A percentile compares a stretch with the other conserved stretches of the same genome.
Evolutionary conservation across 345 rosid species (phyloP).

Genomic region (Gossypium anomalum): DNA sequence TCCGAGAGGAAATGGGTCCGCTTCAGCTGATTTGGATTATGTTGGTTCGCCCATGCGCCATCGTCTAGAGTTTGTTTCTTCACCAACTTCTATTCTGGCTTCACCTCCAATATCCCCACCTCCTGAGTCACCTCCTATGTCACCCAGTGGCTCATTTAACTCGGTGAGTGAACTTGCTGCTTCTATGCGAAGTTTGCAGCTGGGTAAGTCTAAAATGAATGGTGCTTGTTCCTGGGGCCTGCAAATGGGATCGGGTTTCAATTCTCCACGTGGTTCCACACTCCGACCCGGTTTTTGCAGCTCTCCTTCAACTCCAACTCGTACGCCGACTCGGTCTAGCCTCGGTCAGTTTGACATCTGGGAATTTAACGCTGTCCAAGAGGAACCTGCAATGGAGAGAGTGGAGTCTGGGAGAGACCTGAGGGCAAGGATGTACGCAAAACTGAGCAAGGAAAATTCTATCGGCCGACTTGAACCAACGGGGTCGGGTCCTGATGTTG

Average conservation of each 20-base stretch:
- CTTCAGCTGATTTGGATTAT: constrained; percentile 32
- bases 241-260: constrained; percentile 30
- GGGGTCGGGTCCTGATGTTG: constrained; percentile 34
- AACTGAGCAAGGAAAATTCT: constrained; percentile 49
- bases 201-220: constrained; percentile 26
- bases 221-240: constrained; percentile 32
- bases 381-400: constrained; percentile 54
- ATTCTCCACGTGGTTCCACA: constrained; percentile 34
- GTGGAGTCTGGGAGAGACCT: constrained; percentile 66
- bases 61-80: constrained; percentile 33
- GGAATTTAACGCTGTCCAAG: constrained; percentile 33
- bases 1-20: constrained; percentile 24
- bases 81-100: constrained; percentile 43
- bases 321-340: constrained; percentile 19
- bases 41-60: constrained; percentile 30
- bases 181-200: constrained; percentile 40
- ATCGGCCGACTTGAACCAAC: constrained; percentile 26
- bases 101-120: constrained; percentile 45
- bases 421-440: constrained; percentile 48
- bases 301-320: constrained; percentile 30
- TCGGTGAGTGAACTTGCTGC: constrained; percentile 30
- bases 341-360: constrained; percentile 24
- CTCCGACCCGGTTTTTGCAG: constrained; percentile 28
- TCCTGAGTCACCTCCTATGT: constrained; percentile 53
- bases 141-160: constrained; percentile 36